Conservation (phyloP, 169 alveolate genomes). For the Theileria luwenshuni region DNA sequence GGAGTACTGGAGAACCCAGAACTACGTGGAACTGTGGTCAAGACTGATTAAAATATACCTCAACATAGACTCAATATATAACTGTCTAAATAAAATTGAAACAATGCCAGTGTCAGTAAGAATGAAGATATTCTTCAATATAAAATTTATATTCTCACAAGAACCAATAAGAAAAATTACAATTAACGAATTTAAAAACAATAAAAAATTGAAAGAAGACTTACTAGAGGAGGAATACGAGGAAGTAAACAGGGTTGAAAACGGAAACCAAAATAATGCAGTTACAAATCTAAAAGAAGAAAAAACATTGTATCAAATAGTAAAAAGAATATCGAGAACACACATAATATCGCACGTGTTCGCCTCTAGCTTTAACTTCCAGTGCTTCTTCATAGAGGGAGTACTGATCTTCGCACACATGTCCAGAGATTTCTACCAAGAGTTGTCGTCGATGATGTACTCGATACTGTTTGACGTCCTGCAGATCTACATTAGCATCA, state of each 20-base stretch:
- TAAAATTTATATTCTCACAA: slow-evolving; percentile 1
- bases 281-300: not conserved
- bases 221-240: not conserved
- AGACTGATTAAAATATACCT: slow-evolving; percentile 25
- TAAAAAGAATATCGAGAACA: slow-evolving; percentile 3
- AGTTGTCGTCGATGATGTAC: not conserved
- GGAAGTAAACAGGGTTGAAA: not conserved
- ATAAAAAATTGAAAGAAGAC: not conserved
- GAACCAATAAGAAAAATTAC: not conserved
- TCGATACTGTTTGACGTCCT: slow-evolving; percentile 16
- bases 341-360: slow-evolving; percentile 9
- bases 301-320: not conserved
- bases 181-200: not conserved
- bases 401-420: slow-evolving; percentile 10
- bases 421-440: slow-evolving; percentile 21
- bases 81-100: slow-evolving; percentile 30
- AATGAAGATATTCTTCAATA: not conserved
- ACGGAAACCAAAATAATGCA: not conserved
- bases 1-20: slow-evolving; percentile 12
- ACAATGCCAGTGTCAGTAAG: slow-evolving; percentile 23
- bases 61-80: slow-evolving; percentile 28
- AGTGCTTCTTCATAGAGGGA: slow-evolving; percentile 25
- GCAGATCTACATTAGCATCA: slow-evolving; percentile 9
- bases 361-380: not conserved
- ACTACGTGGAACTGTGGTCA: slow-evolving; percentile 53